Evolutionary conservation across 83 land plant species (phyloP), one percentile per base, ranked within the genome.

Genomic region (Picea abies): DNA sequence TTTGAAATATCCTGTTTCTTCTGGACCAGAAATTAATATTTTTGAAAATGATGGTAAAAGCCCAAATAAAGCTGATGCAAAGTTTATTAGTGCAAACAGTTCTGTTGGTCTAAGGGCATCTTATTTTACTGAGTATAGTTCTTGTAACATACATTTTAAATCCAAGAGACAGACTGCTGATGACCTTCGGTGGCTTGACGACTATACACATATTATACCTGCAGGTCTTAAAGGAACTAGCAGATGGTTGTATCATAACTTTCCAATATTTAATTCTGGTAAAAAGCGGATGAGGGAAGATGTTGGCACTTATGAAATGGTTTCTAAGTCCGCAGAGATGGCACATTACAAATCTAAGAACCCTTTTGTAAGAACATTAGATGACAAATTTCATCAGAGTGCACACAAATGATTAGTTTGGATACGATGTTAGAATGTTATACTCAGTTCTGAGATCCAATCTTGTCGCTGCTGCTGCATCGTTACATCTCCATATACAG

Each of bases 191-290:
- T 72, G 76, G 76, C 76, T 72, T 72, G 76, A 72, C 7, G n/a
- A 72, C 19, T 72, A 72, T 49, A 72, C 76, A 0, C 76, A 72
- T 72, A 72, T 7, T 72, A 41, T 39, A 72, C 76, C 56, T 41
- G 39, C 76, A 41, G n/a, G 22, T 41, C 12, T 41, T 17, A 72
- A 37, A 72, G 76, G 76, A 37, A 72, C 76, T 37, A 7, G 52
- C 41, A 72, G 23, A 72, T 8, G 25, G 20, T 72, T 41, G 52
- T 20, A 20, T 41, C 56, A 17, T 10, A 72, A 26, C 29, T 67
- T 67, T 26, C 70, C 23, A 7, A 67, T n/a, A 23, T 67, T 67
- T 11, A 29, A 2, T 67, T 67, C 35, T 67, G 39, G 76, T 41
- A 71, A 41, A n/a, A 72, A 72, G 76, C 49, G 49, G 20, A 72